These are phyloP conservation scores for Boletus speciosus DNA, from an alignment of 768 basidiomycete genomes.

Conservation along the genomic window DNA sequence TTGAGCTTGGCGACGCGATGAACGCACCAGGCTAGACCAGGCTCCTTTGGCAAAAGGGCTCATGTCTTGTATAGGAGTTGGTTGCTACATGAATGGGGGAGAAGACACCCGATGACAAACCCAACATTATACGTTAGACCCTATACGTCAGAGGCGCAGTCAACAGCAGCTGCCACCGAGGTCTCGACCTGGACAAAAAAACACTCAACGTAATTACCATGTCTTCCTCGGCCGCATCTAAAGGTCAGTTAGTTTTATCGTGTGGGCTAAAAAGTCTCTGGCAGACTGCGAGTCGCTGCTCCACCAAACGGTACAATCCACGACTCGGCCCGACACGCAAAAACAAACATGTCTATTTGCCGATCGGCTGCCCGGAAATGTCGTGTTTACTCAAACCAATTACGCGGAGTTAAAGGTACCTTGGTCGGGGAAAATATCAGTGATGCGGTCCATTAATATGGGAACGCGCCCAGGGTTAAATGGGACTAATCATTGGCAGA, in stretches of 20 bases:
- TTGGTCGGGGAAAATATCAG: not conserved
- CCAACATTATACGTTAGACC: not conserved
- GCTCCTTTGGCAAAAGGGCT: too few species aligned
- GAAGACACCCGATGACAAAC: too few species aligned
- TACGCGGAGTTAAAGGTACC: slow-evolving; percentile 27
- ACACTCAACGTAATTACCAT: not conserved
- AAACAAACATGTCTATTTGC: not conserved
- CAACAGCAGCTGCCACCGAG: too few species aligned
- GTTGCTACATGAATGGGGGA: too few species aligned
- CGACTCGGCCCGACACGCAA: not conserved
- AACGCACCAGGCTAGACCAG: too few species aligned
- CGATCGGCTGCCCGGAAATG: slow-evolving; percentile 7
- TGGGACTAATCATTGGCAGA: not conserved
- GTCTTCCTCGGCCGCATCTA: not conserved
- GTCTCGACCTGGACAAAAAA: not conserved
- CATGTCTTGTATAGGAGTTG: too few species aligned
- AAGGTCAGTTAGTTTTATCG: not conserved
- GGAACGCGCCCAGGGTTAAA: slow-evolving; percentile 1
- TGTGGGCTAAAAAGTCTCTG: not conserved
- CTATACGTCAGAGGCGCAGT: not conserved
- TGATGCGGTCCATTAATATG: slow-evolving; percentile 1
- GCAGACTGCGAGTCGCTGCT: not conserved
- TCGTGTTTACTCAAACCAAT: not conserved
- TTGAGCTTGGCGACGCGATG: not conserved
- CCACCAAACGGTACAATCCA: not conserved